Percentiles rank a stretch among this genome's conserved stretches.
Evolutionary conservation across 495 filamentous ascomycete genomes (phyloP).

Genomic region (Parathielavia appendiculata): DNA sequence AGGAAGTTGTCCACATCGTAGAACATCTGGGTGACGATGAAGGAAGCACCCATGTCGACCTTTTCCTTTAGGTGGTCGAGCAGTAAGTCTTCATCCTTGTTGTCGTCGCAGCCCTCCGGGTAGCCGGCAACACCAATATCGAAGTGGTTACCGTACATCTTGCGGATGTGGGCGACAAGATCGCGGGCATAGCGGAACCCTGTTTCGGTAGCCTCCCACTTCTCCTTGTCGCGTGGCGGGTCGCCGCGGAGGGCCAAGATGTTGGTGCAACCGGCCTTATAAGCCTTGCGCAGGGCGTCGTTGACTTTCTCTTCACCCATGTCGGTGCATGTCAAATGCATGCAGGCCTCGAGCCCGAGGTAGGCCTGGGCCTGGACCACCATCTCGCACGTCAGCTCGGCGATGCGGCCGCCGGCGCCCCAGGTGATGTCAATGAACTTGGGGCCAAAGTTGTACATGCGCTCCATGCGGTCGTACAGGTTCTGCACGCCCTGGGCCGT

Average conservation of each 20-base stretch:
- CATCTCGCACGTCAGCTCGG: conserved; percentile 95
- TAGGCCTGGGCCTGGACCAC: conserved; percentile 94
- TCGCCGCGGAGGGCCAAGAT: conserved; percentile 94
- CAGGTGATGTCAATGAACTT: conserved; percentile 98
- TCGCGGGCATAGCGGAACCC: conserved; percentile 92
- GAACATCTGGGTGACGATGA: conserved; percentile 98
- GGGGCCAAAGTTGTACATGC: conserved; percentile 91
- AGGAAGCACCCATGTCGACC: conserved; percentile 87
- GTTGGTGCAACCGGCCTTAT: conserved; percentile 95
- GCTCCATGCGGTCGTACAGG: conserved; percentile 98
- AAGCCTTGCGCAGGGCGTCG: conserved; percentile 78
- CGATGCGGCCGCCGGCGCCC: conserved; percentile 90
- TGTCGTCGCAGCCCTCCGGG: conserved; percentile 92
- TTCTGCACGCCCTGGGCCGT: conserved; percentile 98
- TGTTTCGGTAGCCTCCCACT: conserved; percentile 80
- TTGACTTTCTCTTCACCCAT: conserved; percentile 92
- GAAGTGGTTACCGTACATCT: conserved; percentile 89
- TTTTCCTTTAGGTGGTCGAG: conserved; percentile 97
- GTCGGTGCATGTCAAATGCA: conserved; percentile 98
- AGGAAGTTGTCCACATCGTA: conserved; percentile 96
- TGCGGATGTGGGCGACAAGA: conserved; percentile 85
- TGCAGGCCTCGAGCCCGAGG: conserved; percentile 95
- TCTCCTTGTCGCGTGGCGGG: conserved; percentile 88
- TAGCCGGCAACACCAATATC: conserved; percentile 98
- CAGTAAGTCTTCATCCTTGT: conserved; percentile 73